phyloP scores from a whole-genome alignment of 139 green algal genomes.

The Dunaliella primolecta region DNA sequence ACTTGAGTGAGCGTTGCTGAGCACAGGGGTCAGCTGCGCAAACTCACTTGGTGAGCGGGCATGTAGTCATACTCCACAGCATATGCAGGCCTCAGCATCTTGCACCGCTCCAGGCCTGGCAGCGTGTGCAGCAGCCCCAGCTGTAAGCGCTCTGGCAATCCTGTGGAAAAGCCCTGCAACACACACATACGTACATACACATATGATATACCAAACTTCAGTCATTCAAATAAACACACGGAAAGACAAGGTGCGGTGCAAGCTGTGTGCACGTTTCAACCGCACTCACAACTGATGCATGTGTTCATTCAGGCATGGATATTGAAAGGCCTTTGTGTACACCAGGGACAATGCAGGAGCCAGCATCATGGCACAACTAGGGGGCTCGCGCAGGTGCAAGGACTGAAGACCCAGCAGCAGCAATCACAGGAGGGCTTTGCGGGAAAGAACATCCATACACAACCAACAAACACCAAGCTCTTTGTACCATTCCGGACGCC shows the following conservation, averaged over 20 bases:
- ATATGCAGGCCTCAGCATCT: conserved; percentile 92
- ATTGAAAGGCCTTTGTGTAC: too few relatives aligned
- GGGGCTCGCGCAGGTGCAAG: too few relatives aligned
- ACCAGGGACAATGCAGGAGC: too few relatives aligned
- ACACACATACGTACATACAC: neutral
- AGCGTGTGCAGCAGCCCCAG: conserved; percentile 89
- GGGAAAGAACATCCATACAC: too few relatives aligned
- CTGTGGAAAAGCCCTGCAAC: conserved; percentile 75
- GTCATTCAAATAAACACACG: neutral
- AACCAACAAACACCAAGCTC: too few relatives aligned
- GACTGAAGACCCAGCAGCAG: too few relatives aligned
- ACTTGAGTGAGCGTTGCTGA: too few relatives aligned
- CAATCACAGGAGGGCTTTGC: too few relatives aligned
- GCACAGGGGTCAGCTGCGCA: too few relatives aligned
- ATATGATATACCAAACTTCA: neutral
- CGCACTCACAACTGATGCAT: neutral
- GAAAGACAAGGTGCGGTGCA: neutral
- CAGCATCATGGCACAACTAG: too few relatives aligned
- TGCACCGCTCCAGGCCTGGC: conserved; percentile 80
- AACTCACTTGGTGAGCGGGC: conserved; percentile 64
- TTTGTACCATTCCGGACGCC: too few relatives aligned
- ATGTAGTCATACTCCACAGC: conserved; percentile 99
- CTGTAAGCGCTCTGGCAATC: conserved; percentile 90
- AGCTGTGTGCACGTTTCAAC: neutral
- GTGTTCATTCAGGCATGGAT: too few relatives aligned